These are phyloP conservation scores for Pythium utonaiense DNA, from an alignment of 352 stramenopile genomes.

Conservation along the genomic window DNA sequence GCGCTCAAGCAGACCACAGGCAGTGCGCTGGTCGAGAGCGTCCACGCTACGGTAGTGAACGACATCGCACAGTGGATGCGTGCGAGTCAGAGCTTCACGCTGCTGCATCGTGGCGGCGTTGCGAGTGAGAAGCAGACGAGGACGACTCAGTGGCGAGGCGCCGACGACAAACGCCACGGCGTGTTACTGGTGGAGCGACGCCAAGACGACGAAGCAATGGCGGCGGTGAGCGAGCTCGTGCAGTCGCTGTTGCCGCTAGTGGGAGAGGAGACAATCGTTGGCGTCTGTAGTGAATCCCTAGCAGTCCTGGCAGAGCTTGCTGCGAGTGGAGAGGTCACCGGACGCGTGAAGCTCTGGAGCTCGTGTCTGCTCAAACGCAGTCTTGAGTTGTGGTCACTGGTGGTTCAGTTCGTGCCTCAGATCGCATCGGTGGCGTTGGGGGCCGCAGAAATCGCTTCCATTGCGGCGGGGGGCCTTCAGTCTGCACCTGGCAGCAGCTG, in stretches of 20 bases:
- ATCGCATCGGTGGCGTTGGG: neutral
- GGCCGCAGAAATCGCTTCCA: conserved; percentile 1
- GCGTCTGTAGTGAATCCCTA: conserved; percentile 1
- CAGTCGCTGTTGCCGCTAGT: conserved; percentile 2
- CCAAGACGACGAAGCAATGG: neutral
- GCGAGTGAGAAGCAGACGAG: neutral
- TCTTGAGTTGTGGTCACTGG: neutral
- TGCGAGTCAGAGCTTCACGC: conserved; percentile 24
- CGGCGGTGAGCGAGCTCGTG: neutral
- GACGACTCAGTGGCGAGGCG: conserved; percentile 15
- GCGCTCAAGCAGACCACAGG: conserved; percentile 14
- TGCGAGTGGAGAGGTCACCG: neutral
- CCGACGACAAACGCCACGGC: conserved; percentile 22
- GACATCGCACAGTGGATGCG: conserved; percentile 15
- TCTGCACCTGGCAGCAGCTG: neutral
- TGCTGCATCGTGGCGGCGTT: conserved; percentile 21
- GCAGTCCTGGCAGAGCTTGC: neutral
- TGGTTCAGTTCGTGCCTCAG: neutral
- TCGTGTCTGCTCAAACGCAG: conserved; percentile 4
- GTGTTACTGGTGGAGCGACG: conserved; percentile 25
- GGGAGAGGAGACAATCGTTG: neutral
- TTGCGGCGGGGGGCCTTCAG: neutral
- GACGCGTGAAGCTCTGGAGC: conserved; percentile 3
- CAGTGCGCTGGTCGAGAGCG: conserved; percentile 23
- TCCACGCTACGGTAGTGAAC: conserved; percentile 13